phyloP scores from a whole-genome alignment of 768 basidiomycete genomes.

The Tubosaeta brunneosetosa region DNA sequence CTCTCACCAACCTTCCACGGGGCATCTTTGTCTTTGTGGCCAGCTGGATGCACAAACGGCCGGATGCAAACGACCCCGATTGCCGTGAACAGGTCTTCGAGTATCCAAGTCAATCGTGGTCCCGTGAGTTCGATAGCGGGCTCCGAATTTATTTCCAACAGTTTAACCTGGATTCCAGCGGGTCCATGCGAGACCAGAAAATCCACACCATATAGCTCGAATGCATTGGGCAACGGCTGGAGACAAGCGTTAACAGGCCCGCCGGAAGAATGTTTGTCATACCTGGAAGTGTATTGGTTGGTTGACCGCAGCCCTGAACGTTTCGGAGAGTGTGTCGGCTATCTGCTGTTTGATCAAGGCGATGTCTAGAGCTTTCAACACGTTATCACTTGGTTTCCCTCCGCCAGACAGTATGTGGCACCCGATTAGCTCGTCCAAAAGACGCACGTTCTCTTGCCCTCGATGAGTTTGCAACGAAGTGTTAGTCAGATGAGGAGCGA shows the following conservation, averaged over 20 bases:
- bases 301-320: constrained; percentile 79
- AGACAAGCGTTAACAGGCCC: neutral
- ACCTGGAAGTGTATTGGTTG: constrained; percentile 86
- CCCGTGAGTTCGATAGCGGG: constrained; percentile 96
- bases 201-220: constrained; percentile 94
- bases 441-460: constrained; percentile 67
- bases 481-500: constrained; percentile 84
- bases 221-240: constrained; percentile 84
- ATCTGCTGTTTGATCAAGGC: constrained; percentile 58
- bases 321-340: constrained; percentile 63
- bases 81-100: constrained; percentile 73
- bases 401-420: constrained; percentile 44
- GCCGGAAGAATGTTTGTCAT: constrained; percentile 7
- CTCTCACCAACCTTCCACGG: constrained; percentile 53
- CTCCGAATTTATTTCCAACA: constrained; percentile 92
- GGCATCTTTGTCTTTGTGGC: neutral
- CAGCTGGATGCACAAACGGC: constrained; percentile 44
- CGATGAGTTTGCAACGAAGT: constrained; percentile 74
- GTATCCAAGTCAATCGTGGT: constrained; percentile 69
- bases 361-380: constrained; percentile 34
- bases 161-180: constrained; percentile 51
- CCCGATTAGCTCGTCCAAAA: constrained; percentile 77
- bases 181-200: constrained; percentile 62
- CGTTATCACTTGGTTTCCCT: constrained; percentile 18
- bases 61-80: constrained; percentile 65